These are phyloP conservation scores for Calocera viscosa DNA, from an alignment of 768 basidiomycete species.

Conservation along the genomic window DNA sequence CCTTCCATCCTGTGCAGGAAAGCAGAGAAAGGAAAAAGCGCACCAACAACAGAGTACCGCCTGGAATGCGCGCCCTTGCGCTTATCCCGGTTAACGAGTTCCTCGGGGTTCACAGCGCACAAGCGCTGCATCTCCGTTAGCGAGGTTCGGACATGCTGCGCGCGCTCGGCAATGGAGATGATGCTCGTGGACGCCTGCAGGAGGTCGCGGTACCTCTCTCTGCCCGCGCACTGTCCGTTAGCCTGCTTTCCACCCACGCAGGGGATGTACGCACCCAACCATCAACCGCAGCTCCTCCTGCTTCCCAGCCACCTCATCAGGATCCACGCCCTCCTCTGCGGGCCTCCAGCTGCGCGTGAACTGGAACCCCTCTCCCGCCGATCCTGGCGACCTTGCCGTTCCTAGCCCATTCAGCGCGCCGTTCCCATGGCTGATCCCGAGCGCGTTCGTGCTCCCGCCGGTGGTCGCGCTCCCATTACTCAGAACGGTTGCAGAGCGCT, in stretches of 20 bases:
- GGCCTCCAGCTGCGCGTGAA: slow-evolving; percentile 3
- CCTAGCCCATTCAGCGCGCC: neutral
- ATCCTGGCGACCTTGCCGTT: too few species aligned
- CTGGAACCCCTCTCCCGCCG: neutral
- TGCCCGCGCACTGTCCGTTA: slow-evolving; percentile 44
- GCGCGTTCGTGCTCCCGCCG: neutral
- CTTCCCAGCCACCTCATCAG: slow-evolving; percentile 63
- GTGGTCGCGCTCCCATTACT: neutral
- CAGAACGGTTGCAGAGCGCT: neutral
- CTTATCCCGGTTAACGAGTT: neutral
- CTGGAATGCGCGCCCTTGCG: neutral
- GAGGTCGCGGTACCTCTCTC: slow-evolving; percentile 81
- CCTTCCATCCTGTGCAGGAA: neutral
- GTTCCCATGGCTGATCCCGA: neutral
- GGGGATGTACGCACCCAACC: slow-evolving; percentile 60
- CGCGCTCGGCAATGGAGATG: slow-evolving; percentile 58
- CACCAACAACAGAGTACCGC: neutral
- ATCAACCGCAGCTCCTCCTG: slow-evolving; percentile 75
- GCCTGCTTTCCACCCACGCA: slow-evolving; percentile 12
- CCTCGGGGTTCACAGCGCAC: slow-evolving; percentile 7
- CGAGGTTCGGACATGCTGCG: slow-evolving; percentile 49
- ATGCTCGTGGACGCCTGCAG: slow-evolving; percentile 78
- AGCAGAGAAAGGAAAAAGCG: neutral
- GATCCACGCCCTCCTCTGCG: slow-evolving; percentile 29
- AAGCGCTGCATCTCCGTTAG: slow-evolving; percentile 49